Conservation (phyloP, 1,139 yeast genomes). For the Hemisphaericaspora subhashii region DNA sequence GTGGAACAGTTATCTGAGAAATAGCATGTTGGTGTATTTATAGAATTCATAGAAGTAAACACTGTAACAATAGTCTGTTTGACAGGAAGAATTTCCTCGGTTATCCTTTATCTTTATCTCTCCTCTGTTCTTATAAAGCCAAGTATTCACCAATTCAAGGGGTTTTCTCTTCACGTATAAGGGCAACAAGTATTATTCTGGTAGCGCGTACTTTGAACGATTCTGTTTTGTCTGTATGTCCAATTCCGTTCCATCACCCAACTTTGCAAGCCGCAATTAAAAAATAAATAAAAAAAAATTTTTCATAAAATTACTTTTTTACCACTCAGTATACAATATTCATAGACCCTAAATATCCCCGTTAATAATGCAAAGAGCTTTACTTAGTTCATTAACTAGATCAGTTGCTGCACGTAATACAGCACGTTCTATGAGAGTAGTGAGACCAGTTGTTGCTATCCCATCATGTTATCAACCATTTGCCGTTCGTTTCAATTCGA, state of each 20-base stretch:
- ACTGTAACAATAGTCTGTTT: too few species aligned
- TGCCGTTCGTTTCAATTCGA: conserved; percentile 24
- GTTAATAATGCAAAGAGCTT: conserved; percentile 36
- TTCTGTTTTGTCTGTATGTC: too few species aligned
- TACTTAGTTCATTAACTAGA: conserved; percentile 27
- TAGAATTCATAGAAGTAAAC: neutral
- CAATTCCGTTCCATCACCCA: too few species aligned
- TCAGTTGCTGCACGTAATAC: conserved; percentile 23
- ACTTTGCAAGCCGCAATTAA: too few species aligned
- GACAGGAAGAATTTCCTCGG: too few species aligned
- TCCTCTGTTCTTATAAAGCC: too few species aligned
- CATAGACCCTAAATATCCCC: conserved; percentile 1
- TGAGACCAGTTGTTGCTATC: conserved; percentile 16
- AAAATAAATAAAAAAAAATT: conserved; percentile 3
- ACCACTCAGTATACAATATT: conserved; percentile 1
- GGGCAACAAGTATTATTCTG: too few species aligned
- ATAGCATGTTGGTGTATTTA: neutral
- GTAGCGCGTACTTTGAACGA: too few species aligned
- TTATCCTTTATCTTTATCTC: too few species aligned
- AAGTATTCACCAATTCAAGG: too few species aligned
- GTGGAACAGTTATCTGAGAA: neutral
- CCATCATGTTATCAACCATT: conserved; percentile 15
- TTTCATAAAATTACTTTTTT: conserved; percentile 2
- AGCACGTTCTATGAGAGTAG: conserved; percentile 16
- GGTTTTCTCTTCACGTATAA: too few species aligned